Base-by-base conservation (phyloP, 108 stramenopile genomes). In the Fragilariopsis cylindrus region DNA sequence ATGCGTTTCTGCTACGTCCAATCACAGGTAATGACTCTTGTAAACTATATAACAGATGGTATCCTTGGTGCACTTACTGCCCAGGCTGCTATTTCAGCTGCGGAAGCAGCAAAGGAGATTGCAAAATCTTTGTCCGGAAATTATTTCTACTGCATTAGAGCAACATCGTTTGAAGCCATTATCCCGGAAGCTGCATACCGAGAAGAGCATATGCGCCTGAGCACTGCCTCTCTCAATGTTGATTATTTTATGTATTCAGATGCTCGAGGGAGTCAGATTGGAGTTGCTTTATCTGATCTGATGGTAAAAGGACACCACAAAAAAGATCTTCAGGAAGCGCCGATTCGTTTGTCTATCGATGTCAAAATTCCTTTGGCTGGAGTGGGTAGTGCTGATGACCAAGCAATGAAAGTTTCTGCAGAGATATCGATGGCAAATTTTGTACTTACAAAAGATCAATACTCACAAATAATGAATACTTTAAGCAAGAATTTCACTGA, bases 21-120 rank as follows among this genome's bases (percentile, higher is more conserved):
- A 46, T 72, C 89, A 45, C 92, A 92, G 70, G 79, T 93, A 1
- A 75, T 95, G 73, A 83, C 92, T 13, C 76, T 95, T 4, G 80
- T 86, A 41, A 91, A 93, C 55, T 95, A 95, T 74, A 73, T 88
- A 21, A 90, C 87, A 6, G 94, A 92, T 30, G 94, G 94, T 13
- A 84, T 95, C 39, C 84, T 95, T 13, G 94, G 94, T 45, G 86
- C 88, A 4, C 65, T 95, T 46, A 73, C 88, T 48, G 87, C 82
- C 7, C 79, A 82, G 57, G 91, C 86, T 16, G 90, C 91, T 6
- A 83, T 82, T 4, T 82, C 91, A 11, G 91, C 94, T 30, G 90
- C 88, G 5, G 83, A 73, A 66, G 91, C 88, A 52, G 94, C 94
- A 12, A 77, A 82, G 53, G 87, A 92, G 43, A 73, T 92, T 42